Conservation (phyloP, 495 filamentous ascomycete genomes). For the Daldinia concentrica region DNA sequence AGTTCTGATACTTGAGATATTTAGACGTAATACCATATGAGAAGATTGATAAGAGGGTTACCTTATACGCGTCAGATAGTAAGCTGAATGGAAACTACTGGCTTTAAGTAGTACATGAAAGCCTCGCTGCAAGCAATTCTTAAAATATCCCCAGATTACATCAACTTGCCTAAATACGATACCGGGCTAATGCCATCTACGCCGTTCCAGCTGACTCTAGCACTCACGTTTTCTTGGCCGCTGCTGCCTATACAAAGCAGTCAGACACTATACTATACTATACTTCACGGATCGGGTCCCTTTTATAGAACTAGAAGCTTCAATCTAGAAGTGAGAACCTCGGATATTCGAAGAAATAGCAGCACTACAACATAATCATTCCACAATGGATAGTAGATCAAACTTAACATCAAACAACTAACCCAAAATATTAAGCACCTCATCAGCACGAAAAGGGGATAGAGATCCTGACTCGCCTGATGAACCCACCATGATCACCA, state of each 20-base stretch:
- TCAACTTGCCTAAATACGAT: conserved; percentile 30
- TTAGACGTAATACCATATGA: not conserved
- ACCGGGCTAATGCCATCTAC: conserved; percentile 16
- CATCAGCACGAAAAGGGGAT: conserved; percentile 27
- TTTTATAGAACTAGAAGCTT: conserved; percentile 8
- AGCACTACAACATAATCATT: not conserved
- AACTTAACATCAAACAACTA: not conserved
- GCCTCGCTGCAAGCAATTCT: conserved; percentile 34
- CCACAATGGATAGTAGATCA: not conserved
- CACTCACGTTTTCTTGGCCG: conserved; percentile 24
- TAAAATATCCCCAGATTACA: conserved; percentile 39
- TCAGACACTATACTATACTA: not conserved
- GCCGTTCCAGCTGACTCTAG: conserved; percentile 10
- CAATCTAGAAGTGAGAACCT: not conserved
- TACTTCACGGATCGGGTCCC: conserved; percentile 22
- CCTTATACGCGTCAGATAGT: not conserved
- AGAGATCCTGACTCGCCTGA: not conserved
- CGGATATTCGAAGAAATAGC: not conserved
- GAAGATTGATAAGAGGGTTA: conserved; percentile 20
- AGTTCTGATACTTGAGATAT: not conserved
- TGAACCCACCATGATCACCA: conserved; percentile 4
- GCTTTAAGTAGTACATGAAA: not conserved
- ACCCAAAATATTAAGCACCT: not conserved
- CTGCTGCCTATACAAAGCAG: conserved; percentile 25
- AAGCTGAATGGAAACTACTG: conserved; percentile 7